Conservation (phyloP, 2,329 filamentous ascomycete genomes). For the Periconia sp. region DNA sequence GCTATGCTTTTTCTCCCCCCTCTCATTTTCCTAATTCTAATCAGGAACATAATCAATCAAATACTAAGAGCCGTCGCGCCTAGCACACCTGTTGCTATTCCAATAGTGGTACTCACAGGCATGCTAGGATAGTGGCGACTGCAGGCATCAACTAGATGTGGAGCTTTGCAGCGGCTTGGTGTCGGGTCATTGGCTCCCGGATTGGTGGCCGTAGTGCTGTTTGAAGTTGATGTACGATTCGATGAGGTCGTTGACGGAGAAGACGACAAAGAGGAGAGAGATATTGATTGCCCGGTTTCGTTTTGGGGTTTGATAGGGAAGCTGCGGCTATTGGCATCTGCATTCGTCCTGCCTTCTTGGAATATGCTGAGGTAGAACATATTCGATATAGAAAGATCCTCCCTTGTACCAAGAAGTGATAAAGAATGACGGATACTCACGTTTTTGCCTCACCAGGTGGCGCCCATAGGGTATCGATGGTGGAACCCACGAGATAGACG, state of each 20-base stretch:
- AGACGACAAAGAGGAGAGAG: not conserved
- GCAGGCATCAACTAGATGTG: not conserved
- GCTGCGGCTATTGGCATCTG: constrained; percentile 10
- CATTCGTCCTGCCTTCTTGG: constrained; percentile 3
- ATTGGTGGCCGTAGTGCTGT: not conserved
- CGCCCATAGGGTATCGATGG: constrained; percentile 6
- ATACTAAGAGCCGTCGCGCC: not conserved
- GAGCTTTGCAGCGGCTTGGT: not conserved
- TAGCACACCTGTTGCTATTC: not conserved
- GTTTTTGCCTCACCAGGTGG: not conserved
- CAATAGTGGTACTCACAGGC: not conserved
- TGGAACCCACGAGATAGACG: constrained; percentile 3
- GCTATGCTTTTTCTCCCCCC: not conserved
- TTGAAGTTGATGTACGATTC: not conserved
- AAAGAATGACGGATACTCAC: constrained; percentile 6
- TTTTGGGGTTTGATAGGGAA: constrained; percentile 6
- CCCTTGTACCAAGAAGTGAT: constrained; percentile 12
- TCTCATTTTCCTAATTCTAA: not conserved
- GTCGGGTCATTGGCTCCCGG: not conserved
- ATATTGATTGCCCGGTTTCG: not conserved
- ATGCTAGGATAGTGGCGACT: not conserved
- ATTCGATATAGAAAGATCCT: constrained; percentile 7
- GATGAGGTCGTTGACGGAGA: not conserved
- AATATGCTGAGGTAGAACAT: constrained; percentile 11
- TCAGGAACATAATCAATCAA: not conserved